Conservation (phyloP, 768 basidiomycete species). For the Russula sp. region DNA sequence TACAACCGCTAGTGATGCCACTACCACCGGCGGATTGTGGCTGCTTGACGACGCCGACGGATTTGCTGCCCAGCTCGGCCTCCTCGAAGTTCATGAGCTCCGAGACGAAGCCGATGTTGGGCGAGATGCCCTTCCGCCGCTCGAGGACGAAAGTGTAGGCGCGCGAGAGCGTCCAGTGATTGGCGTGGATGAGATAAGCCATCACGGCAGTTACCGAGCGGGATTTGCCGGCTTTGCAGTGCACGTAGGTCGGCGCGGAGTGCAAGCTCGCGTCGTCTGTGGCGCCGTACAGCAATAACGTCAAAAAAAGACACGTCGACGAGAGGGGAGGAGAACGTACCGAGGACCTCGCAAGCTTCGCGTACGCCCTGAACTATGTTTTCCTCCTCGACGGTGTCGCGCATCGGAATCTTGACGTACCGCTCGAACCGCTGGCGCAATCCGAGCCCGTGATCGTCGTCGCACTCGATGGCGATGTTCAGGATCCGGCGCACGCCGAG, state of each 20-base stretch:
- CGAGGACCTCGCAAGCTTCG: slow-evolving; percentile 81
- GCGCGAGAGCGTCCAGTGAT: slow-evolving; percentile 90
- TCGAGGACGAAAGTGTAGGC: slow-evolving; percentile 92
- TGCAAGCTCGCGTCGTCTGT: slow-evolving; percentile 89
- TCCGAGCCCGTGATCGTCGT: slow-evolving; percentile 70
- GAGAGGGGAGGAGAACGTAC: slow-evolving; percentile 42
- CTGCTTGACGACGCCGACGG: slow-evolving; percentile 55
- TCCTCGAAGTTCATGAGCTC: slow-evolving; percentile 98
- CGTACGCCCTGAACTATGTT: slow-evolving; percentile 75
- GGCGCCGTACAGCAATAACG: no score
- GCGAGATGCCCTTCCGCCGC: slow-evolving; percentile 89
- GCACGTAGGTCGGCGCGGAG: slow-evolving; percentile 86
- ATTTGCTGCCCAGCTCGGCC: slow-evolving; percentile 75
- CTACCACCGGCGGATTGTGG: slow-evolving; percentile 31
- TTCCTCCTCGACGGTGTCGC: slow-evolving; percentile 93
- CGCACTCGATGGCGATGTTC: slow-evolving; percentile 89
- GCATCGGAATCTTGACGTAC: slow-evolving; percentile 86
- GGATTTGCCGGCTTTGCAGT: slow-evolving; percentile 95
- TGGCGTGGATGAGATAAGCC: slow-evolving; percentile 95
- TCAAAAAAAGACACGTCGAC: background rate
- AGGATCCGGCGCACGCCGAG: slow-evolving; percentile 83
- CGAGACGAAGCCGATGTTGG: slow-evolving; percentile 96
- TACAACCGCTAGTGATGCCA: slow-evolving; percentile 5
- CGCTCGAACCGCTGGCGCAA: slow-evolving; percentile 69
- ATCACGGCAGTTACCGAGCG: slow-evolving; percentile 95